phyloP scores from a whole-genome alignment of 306 rosid genomes.

The Urtica urens region DNA sequence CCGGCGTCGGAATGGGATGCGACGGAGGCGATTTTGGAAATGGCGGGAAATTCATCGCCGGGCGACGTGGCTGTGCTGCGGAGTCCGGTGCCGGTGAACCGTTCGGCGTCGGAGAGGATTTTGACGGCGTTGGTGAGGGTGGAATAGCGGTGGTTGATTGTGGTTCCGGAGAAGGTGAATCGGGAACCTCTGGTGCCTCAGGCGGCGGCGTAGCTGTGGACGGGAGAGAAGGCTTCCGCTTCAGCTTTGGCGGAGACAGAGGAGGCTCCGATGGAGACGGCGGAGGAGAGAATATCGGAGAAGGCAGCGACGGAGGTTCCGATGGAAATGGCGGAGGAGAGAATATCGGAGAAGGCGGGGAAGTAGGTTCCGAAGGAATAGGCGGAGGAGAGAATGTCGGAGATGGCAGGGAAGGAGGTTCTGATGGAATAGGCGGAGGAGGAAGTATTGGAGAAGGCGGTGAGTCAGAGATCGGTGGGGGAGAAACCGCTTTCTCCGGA shows the following conservation, averaged over 20 bases:
- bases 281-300: background rate
- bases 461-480: background rate
- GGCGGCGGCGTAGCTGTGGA: slow-evolving; percentile 7
- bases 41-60: background rate
- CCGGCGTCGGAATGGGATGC: slow-evolving; percentile 1
- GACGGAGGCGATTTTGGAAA: background rate
- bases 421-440: slow-evolving; percentile 4
- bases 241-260: slow-evolving; percentile 5
- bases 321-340: background rate
- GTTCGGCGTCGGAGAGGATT: background rate
- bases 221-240: background rate
- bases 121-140: background rate
- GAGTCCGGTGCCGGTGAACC: background rate
- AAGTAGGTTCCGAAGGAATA: background rate
- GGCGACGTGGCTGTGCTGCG: background rate
- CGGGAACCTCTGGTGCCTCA: background rate
- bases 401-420: background rate
- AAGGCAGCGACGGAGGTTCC: background rate
- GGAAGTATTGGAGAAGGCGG: background rate
- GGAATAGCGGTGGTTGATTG: background rate
- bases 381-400: slow-evolving; percentile 1
- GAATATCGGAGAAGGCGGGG: slow-evolving; percentile 1
- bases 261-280: slow-evolving; percentile 5
- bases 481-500: background rate
- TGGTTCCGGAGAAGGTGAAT: background rate